phyloP scores from a whole-genome alignment of 2,329 filamentous ascomycete species.

The Fonsecaea multimorphosa region DNA sequence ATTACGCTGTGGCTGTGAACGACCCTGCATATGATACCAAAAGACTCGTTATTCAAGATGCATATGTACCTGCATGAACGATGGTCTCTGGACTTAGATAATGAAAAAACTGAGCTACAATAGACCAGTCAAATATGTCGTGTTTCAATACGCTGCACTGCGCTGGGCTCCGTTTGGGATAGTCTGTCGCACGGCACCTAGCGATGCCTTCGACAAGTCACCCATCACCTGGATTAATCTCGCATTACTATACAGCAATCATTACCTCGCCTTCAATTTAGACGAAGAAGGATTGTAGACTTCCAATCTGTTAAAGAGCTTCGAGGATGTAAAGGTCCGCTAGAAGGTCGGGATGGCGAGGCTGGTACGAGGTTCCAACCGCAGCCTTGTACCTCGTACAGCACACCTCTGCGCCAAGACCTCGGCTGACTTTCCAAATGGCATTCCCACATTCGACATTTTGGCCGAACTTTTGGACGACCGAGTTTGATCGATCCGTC shows the following conservation, averaged over 20 bases:
- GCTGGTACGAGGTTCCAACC: background rate
- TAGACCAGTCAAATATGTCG: background rate
- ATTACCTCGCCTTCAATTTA: too few relatives aligned
- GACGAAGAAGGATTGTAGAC: background rate
- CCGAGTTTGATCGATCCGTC: slow-evolving; percentile 10
- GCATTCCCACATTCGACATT: slow-evolving; percentile 25
- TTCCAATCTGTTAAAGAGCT: background rate
- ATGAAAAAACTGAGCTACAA: slow-evolving; percentile 4
- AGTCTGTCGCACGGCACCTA: background rate
- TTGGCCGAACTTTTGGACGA: slow-evolving; percentile 22
- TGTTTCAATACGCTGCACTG: background rate
- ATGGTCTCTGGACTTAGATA: slow-evolving; percentile 12
- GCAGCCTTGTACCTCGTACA: too few relatives aligned
- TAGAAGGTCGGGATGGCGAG: background rate
- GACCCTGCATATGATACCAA: slow-evolving; percentile 35
- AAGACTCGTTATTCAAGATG: slow-evolving; percentile 15
- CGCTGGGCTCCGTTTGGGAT: background rate
- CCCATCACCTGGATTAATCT: background rate
- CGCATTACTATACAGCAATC: background rate
- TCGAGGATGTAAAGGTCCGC: background rate
- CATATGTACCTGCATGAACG: background rate
- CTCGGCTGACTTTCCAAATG: slow-evolving; percentile 23
- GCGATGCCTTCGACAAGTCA: background rate
- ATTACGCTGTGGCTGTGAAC: slow-evolving; percentile 15
- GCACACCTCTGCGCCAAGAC: slow-evolving; percentile 13